Evolutionary conservation across 2,329 filamentous ascomycete species (phyloP).

Genomic region (Cladorrhinum sp.): DNA sequence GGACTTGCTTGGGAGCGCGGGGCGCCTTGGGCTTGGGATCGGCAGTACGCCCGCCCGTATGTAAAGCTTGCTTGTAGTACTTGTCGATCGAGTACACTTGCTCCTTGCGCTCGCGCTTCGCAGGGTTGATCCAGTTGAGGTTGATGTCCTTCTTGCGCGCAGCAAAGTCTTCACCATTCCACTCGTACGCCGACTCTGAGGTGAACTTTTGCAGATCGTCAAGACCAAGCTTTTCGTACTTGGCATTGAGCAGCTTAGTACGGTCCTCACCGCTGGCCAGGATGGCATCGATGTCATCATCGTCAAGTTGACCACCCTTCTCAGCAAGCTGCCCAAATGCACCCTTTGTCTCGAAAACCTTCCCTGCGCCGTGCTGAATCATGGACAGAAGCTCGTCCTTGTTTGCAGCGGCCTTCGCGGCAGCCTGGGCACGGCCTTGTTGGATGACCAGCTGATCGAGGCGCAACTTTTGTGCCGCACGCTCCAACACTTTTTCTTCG

Average conservation of each 20-base stretch:
- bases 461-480: conserved; percentile 92
- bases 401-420: conserved; percentile 84
- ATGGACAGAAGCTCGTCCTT: conserved; percentile 96
- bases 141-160: conserved; percentile 89
- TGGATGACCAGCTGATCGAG: conserved; percentile 97
- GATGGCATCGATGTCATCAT: conserved; percentile 89
- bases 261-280: conserved; percentile 81
- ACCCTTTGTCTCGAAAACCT: conserved; percentile 77
- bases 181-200: conserved; percentile 95
- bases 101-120: conserved; percentile 97
- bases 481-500: conserved; percentile 95
- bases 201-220: conserved; percentile 98
- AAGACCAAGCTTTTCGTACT: conserved; percentile 94
- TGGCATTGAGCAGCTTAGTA: conserved; percentile 85
- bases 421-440: conserved; percentile 88
- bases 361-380: conserved; percentile 98
- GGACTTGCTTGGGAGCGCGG: conserved; percentile 88
- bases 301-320: conserved; percentile 63
- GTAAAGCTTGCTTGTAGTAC: conserved; percentile 89
- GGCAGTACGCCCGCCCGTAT: conserved; percentile 70
- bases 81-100: conserved; percentile 98
- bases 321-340: conserved; percentile 58
- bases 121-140: conserved; percentile 94
- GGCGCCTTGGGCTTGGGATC: conserved; percentile 93
- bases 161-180: conserved; percentile 97